These are phyloP conservation scores for Zasmidium citrigriseum DNA, from an alignment of 2,329 filamentous ascomycete genomes.

Conservation along the genomic window DNA sequence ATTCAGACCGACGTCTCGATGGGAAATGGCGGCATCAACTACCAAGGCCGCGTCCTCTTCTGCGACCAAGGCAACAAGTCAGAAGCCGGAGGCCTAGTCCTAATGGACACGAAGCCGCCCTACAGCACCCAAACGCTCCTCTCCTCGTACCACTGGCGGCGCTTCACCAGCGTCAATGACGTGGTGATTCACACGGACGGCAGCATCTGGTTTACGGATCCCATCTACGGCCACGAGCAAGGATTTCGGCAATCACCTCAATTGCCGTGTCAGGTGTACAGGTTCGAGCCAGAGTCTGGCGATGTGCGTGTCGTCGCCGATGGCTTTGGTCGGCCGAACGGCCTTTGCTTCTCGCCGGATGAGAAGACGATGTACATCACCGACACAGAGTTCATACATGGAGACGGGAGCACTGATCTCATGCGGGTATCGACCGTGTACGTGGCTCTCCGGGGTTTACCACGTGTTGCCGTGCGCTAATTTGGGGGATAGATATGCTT, in stretches of 20 bases:
- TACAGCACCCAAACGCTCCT: conserved; percentile 43
- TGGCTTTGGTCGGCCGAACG: conserved; percentile 58
- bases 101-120: conserved; percentile 24
- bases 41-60: conserved; percentile 37
- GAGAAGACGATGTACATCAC: conserved; percentile 57
- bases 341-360: conserved; percentile 58
- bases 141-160: conserved; percentile 61
- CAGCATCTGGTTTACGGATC: conserved; percentile 67
- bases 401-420: conserved; percentile 44
- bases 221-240: conserved; percentile 61
- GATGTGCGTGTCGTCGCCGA: conserved; percentile 60
- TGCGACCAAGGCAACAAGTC: conserved; percentile 33
- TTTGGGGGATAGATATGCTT: conserved; percentile 25
- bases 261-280: conserved; percentile 56
- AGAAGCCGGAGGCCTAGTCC: conserved; percentile 26
- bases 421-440: conserved; percentile 52
- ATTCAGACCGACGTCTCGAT: conserved; percentile 42
- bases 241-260: conserved; percentile 57
- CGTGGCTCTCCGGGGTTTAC: conserved; percentile 24
- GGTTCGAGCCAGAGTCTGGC: conserved; percentile 53
- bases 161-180: conserved; percentile 64
- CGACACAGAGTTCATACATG: conserved; percentile 55
- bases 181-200: conserved; percentile 53
- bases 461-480: conserved; percentile 4
- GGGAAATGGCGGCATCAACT: conserved; percentile 55